Percentiles rank a stretch among this genome's conserved stretches.
Evolutionary conservation across 176 grass and related monocot species (phyloP).

Genomic region (Aegilops bicornis): DNA sequence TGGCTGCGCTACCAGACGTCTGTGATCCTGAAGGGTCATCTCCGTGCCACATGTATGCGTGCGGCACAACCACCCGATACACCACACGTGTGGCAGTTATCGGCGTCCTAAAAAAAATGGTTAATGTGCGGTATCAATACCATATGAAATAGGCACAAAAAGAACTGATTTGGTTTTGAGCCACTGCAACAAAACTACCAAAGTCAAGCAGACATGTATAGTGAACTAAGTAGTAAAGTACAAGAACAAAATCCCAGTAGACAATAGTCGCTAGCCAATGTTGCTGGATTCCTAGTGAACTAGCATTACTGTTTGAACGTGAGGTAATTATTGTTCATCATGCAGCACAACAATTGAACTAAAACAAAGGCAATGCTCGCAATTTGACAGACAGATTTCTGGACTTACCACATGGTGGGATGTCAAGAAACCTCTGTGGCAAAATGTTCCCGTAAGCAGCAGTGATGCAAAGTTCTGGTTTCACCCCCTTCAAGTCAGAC

Average conservation of each 20-base stretch:
- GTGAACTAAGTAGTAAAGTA: too few relatives aligned
- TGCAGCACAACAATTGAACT: background rate
- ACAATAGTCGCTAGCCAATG: background rate
- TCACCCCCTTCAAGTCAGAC: constrained; percentile 59
- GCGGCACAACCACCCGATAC: too few relatives aligned
- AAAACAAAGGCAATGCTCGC: background rate
- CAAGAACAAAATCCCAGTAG: background rate
- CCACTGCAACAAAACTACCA: background rate
- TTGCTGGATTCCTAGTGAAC: background rate
- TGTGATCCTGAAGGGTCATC: too few relatives aligned
- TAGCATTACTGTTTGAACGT: constrained; percentile 13
- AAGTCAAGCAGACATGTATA: background rate
- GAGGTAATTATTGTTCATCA: background rate
- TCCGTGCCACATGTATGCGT: too few relatives aligned
- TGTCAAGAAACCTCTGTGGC: constrained; percentile 87
- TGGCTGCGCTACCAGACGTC: too few relatives aligned
- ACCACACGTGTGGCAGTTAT: too few relatives aligned
- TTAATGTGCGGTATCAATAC: background rate
- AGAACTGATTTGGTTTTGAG: background rate
- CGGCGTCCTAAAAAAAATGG: too few relatives aligned
- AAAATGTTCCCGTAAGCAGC: constrained; percentile 95
- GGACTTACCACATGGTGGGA: constrained; percentile 58
- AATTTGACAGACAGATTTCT: background rate
- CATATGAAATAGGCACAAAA: background rate
- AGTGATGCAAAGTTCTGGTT: constrained; percentile 84